Base-by-base conservation (phyloP, 2,329 filamentous ascomycete species). In the Uncinocarpus reesii region DNA sequence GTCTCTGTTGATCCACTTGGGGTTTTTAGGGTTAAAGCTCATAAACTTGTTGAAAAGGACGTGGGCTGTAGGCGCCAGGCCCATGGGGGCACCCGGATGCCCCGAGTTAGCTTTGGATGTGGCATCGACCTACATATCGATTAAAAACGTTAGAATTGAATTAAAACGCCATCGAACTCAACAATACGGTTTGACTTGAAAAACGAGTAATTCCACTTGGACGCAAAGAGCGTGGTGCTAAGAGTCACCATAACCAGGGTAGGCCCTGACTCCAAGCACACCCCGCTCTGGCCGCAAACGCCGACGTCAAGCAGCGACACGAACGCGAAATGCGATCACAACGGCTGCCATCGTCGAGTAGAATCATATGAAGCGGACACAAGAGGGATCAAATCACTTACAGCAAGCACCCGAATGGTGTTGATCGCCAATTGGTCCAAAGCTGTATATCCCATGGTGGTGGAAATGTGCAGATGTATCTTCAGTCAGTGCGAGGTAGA, bases 11-110 rank as follows among this genome's bases (percentile, higher is more conserved):
- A 92, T 65, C 89, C 89, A 98, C 57, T 87, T 78, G 61, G 92
- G 86, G 80, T 95, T 95, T 83, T 95, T 93, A 63, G 92, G 92
- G 83, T 96, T 98, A 80, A 95, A 98, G 70, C 75, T 93, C 87
- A 98, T 87, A 79, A 95, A 93, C 72, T 92, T 93, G 81, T 95
- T 94, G 77, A 86, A 98, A 57, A 98, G 81, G 64, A 96, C 87
- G 78, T 96, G 92, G 70, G 92, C 83, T 65, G 89, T 81, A 55
- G 92, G 90, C 65, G 92, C 92, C 86, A 96, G 78, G 66, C 80
- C 82, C 92, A 98, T 98, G 64, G 92, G 92, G 70, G 92, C 92
- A 78, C 92, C 92, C 64, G 92, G 92, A 76, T 98, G 92, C 68
- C 92, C 92, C 57, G 90, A 95, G 80, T 96, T 96, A 69, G 90